Conservation (phyloP, 768 basidiomycete species). For the Paxillus rubicundulus region DNA sequence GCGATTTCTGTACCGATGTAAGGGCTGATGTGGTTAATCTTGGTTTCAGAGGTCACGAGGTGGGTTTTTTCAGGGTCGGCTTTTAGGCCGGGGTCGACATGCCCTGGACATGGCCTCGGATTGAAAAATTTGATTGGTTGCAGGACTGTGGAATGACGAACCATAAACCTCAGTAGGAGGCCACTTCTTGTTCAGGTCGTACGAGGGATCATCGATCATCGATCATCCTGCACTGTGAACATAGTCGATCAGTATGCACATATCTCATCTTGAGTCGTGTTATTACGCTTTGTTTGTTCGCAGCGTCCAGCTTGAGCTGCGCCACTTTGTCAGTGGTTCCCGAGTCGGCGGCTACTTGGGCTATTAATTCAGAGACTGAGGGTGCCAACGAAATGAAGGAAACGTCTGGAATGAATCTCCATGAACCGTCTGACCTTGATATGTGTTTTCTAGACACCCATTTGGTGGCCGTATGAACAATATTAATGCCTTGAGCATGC, state of each 20-base stretch:
- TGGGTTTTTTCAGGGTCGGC: constrained; percentile 53
- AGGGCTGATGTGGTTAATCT: constrained; percentile 41
- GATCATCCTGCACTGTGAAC: constrained; percentile 32
- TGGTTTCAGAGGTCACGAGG: constrained; percentile 42
- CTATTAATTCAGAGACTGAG: constrained; percentile 8
- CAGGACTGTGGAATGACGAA: neutral
- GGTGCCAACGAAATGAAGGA: constrained; percentile 8
- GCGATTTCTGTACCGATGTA: constrained; percentile 51
- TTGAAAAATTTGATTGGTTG: neutral
- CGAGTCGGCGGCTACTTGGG: constrained; percentile 2
- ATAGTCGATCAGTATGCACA: neutral
- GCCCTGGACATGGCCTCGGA: constrained; percentile 29
- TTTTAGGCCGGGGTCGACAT: constrained; percentile 43
- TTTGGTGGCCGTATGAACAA: too few species aligned
- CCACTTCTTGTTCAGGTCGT: constrained; percentile 48
- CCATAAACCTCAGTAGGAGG: constrained; percentile 41
- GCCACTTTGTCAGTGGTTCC: constrained; percentile 1
- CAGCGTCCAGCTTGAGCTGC: constrained; percentile 4
- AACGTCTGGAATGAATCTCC: neutral
- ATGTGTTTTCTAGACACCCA: neutral
- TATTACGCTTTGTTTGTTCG: constrained; percentile 4
- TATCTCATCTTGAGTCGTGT: neutral
- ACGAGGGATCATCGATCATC: constrained; percentile 47
- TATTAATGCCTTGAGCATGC: neutral
- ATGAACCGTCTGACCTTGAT: neutral